phyloP scores from a whole-genome alignment of 306 rosid genomes.

The Rosa persica region DNA sequence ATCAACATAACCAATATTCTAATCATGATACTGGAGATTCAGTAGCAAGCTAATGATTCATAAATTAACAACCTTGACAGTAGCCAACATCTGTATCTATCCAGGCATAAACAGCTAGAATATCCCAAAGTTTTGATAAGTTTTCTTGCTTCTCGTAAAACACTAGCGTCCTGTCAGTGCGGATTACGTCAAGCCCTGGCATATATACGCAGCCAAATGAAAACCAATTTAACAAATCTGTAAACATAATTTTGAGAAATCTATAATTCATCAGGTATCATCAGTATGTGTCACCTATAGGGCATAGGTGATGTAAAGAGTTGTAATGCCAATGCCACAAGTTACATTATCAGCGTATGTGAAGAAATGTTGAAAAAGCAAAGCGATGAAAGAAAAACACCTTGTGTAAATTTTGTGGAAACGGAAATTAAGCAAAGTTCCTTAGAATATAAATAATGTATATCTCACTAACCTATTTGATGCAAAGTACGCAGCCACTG shows the following conservation, averaged over 20 bases:
- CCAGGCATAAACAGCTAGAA: constrained; percentile 97
- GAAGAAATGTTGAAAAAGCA: background rate
- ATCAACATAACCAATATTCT: background rate
- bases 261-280: background rate
- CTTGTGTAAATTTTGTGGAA: background rate
- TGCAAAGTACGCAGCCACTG: constrained; percentile 98
- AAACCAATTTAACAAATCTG: constrained; percentile 5
- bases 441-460: constrained; percentile 1
- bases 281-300: background rate
- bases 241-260: constrained; percentile 7
- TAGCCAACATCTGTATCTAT: constrained; percentile 91
- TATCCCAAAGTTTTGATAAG: constrained; percentile 94
- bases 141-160: constrained; percentile 90
- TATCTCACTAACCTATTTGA: constrained; percentile 78
- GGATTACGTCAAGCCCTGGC: constrained; percentile 96
- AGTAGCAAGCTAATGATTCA: constrained; percentile 5
- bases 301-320: background rate
- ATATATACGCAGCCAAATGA: constrained; percentile 22
- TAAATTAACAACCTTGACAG: constrained; percentile 76
- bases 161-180: constrained; percentile 93
- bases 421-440: background rate
- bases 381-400: background rate
- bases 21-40: constrained; percentile 6
- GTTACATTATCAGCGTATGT: background rate
- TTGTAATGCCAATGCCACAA: background rate